Conservation (phyloP, 2,329 filamentous ascomycete species). For the Dendryphion nanum region DNA sequence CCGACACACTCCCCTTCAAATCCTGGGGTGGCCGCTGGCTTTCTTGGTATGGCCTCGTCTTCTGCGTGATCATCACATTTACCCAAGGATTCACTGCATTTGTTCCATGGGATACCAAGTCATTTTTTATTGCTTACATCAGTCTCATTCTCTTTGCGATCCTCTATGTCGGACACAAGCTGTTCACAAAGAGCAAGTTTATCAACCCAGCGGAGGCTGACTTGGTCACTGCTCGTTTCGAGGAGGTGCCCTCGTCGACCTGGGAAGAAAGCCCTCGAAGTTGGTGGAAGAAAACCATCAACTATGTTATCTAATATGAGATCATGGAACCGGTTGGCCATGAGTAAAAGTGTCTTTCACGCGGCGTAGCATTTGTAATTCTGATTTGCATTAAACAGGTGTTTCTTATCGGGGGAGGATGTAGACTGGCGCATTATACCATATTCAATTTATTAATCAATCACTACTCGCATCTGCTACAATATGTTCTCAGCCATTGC, state of each 20-base stretch:
- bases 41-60: slow-evolving; percentile 38
- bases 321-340: not conserved
- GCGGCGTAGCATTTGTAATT: slow-evolving; percentile 1
- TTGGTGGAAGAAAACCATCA: slow-evolving; percentile 30
- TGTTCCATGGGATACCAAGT: slow-evolving; percentile 35
- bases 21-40: slow-evolving; percentile 33
- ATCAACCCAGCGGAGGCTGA: slow-evolving; percentile 44
- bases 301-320: slow-evolving; percentile 19
- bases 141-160: slow-evolving; percentile 40
- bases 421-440: slow-evolving; percentile 4
- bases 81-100: slow-evolving; percentile 44
- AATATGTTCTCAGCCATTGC: no score
- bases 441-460: no score
- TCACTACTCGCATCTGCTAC: no score
- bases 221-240: slow-evolving; percentile 40
- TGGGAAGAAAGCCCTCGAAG: slow-evolving; percentile 35
- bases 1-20: slow-evolving; percentile 39
- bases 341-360: slow-evolving; percentile 2
- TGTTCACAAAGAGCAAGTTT: slow-evolving; percentile 36
- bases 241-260: slow-evolving; percentile 26
- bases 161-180: slow-evolving; percentile 62
- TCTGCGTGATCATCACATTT: slow-evolving; percentile 40
- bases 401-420: not conserved
- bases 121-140: slow-evolving; percentile 42
- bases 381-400: no score